Evolutionary conservation across 1,284 basidiomycete genomes (phyloP).

Genomic region (Bondarzewia mesenterica): DNA sequence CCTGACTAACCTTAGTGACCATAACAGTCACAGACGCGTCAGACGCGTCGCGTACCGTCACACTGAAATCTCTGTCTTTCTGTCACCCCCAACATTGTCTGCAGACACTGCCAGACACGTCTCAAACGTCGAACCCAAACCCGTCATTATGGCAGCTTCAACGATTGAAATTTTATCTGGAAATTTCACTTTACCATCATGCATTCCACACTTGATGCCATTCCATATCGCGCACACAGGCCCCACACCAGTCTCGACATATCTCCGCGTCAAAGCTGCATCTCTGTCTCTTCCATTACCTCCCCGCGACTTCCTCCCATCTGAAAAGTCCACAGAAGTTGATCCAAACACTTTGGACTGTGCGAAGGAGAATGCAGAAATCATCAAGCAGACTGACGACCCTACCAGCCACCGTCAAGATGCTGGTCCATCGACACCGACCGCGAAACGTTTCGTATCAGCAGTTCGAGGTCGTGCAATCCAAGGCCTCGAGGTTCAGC

Average conservation of each 20-base stretch:
- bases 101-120: not conserved
- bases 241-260: conserved; percentile 63
- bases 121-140: not conserved
- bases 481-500: conserved; percentile 49
- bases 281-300: conserved; percentile 18
- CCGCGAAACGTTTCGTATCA: conserved; percentile 41
- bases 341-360: not conserved
- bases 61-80: not conserved
- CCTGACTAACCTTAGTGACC: too few species aligned
- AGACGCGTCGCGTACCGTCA: not conserved
- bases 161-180: not conserved
- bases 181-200: conserved; percentile 20
- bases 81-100: not conserved
- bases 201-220: conserved; percentile 66
- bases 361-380: not conserved
- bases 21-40: too few species aligned
- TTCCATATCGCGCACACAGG: conserved; percentile 70
- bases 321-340: not conserved
- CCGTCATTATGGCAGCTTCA: not conserved
- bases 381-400: not conserved
- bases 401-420: not conserved
- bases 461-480: conserved; percentile 67
- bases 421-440: conserved; percentile 4
- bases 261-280: conserved; percentile 48
- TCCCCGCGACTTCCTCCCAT: conserved; percentile 20